Percentiles rank a stretch among this genome's conserved stretches.
phyloP scores from a whole-genome alignment of 2,329 filamentous ascomycete species.

The Penicillium sp. region DNA sequence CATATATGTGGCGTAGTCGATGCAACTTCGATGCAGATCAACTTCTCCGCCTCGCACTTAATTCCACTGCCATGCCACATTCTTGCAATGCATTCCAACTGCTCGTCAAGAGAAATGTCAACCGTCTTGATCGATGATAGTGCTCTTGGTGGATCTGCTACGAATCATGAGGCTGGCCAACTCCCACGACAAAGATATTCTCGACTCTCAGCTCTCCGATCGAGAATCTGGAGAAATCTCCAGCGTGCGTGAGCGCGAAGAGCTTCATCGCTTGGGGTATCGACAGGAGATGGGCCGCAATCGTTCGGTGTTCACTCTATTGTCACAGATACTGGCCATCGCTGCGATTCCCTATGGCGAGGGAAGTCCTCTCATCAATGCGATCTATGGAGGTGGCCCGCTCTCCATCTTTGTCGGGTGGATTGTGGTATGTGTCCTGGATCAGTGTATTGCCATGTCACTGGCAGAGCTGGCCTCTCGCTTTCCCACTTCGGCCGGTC shows the following conservation, averaged over 20 bases:
- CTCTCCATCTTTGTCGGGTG: slow-evolving; percentile 54
- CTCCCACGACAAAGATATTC: slow-evolving; percentile 9
- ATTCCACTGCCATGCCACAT: too few species aligned
- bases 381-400: slow-evolving; percentile 46
- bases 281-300: slow-evolving; percentile 54
- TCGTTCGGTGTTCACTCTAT: slow-evolving; percentile 54
- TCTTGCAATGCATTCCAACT: too few species aligned
- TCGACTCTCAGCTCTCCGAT: too few species aligned
- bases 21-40: too few species aligned
- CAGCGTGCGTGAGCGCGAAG: slow-evolving; percentile 27
- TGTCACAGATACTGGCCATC: slow-evolving; percentile 58
- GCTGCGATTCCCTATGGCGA: slow-evolving; percentile 55
- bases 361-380: slow-evolving; percentile 36
- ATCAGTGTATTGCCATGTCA: slow-evolving; percentile 50
- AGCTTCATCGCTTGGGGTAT: slow-evolving; percentile 50
- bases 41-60: too few species aligned
- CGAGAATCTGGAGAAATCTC: slow-evolving; percentile 14
- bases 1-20: too few species aligned
- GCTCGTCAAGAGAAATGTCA: too few species aligned
- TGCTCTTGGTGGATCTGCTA: too few species aligned
- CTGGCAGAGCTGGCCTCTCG: slow-evolving; percentile 49
- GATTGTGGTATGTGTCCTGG: slow-evolving; percentile 50
- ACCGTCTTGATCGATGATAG: too few species aligned
- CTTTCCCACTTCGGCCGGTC: slow-evolving; percentile 49
- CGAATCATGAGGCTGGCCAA: slow-evolving; percentile 4